phyloP scores from a whole-genome alignment of 352 stramenopile species.

The Pythium phragmiticola region DNA sequence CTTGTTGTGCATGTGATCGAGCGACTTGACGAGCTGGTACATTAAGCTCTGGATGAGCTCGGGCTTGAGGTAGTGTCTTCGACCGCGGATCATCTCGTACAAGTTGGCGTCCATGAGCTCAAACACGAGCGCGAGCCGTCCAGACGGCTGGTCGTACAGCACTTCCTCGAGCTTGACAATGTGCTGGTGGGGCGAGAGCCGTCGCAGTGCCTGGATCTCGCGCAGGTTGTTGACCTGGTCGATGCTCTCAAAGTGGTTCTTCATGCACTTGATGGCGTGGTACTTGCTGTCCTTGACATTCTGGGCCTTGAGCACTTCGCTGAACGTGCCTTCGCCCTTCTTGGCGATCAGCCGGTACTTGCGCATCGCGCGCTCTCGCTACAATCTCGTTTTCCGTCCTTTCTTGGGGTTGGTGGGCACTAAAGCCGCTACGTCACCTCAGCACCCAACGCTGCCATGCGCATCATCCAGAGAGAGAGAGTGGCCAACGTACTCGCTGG shows the following conservation, averaged over 20 bases:
- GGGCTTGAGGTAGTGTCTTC: conserved; percentile 85
- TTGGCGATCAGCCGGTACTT: conserved; percentile 95
- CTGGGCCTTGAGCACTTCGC: conserved; percentile 91
- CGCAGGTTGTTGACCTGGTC: conserved; percentile 96
- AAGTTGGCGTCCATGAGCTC: conserved; percentile 97
- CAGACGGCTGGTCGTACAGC: conserved; percentile 90
- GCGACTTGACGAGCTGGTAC: conserved; percentile 94
- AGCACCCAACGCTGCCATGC: neutral
- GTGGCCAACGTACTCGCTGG: neutral
- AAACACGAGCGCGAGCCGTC: conserved; percentile 95
- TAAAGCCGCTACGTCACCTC: conserved; percentile 3
- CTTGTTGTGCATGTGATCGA: conserved; percentile 97
- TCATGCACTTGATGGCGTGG: conserved; percentile 98
- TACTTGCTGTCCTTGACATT: conserved; percentile 95
- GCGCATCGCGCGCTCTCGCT: conserved; percentile 42
- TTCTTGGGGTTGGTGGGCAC: neutral
- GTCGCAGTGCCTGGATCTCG: conserved; percentile 94
- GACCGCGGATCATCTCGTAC: conserved; percentile 94
- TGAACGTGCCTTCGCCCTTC: conserved; percentile 96
- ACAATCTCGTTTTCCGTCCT: neutral
- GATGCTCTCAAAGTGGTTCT: conserved; percentile 95
- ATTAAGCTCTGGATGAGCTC: conserved; percentile 81
- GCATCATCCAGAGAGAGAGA: conserved; percentile 12
- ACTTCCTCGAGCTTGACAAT: conserved; percentile 97
- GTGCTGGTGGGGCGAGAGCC: conserved; percentile 92